Percentiles rank a stretch among this genome's conserved stretches.
phyloP scores from a whole-genome alignment of 352 stramenopile genomes.

The Phytophthora gonapodyides region DNA sequence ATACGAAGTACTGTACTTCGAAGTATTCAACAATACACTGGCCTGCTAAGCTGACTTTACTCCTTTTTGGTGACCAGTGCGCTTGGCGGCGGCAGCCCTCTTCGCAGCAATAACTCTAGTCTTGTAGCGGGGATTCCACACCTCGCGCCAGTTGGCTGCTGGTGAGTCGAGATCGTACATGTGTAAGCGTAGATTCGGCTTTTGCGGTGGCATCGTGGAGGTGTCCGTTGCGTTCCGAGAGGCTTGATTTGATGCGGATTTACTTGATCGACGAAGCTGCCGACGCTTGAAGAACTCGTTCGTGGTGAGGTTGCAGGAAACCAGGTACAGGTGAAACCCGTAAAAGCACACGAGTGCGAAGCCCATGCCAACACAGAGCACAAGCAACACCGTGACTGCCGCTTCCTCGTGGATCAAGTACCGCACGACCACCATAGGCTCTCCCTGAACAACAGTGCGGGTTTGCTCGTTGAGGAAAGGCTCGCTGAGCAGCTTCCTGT shows the following conservation, averaged over 20 bases:
- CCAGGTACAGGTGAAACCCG: slow-evolving; percentile 59
- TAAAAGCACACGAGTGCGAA: slow-evolving; percentile 50
- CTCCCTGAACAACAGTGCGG: slow-evolving; percentile 39
- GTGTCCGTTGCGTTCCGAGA: too few species aligned
- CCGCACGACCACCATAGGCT: slow-evolving; percentile 45
- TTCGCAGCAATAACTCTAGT: slow-evolving; percentile 11
- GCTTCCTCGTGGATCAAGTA: slow-evolving; percentile 60
- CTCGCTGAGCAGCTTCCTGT: slow-evolving; percentile 39
- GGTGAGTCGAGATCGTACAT: slow-evolving; percentile 28
- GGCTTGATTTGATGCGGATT: background rate
- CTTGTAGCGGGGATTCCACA: slow-evolving; percentile 42
- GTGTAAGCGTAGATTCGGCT: slow-evolving; percentile 4
- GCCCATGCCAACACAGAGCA: slow-evolving; percentile 57
- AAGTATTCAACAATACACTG: slow-evolving; percentile 1
- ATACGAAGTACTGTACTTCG: too few species aligned
- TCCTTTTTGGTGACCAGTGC: slow-evolving; percentile 9
- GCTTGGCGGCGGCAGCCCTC: slow-evolving; percentile 5
- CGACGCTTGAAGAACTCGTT: slow-evolving; percentile 81
- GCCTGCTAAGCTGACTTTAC: slow-evolving; percentile 17
- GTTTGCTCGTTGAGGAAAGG: slow-evolving; percentile 52
- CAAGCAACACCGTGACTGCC: slow-evolving; percentile 44
- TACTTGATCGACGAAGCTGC: slow-evolving; percentile 5
- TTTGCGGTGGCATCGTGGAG: too few species aligned
- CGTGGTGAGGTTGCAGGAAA: slow-evolving; percentile 61
- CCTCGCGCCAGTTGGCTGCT: slow-evolving; percentile 33